These are phyloP conservation scores for Hemisphaericaspora nanyangensis DNA, from an alignment of 805 yeast species.

Conservation along the genomic window DNA sequence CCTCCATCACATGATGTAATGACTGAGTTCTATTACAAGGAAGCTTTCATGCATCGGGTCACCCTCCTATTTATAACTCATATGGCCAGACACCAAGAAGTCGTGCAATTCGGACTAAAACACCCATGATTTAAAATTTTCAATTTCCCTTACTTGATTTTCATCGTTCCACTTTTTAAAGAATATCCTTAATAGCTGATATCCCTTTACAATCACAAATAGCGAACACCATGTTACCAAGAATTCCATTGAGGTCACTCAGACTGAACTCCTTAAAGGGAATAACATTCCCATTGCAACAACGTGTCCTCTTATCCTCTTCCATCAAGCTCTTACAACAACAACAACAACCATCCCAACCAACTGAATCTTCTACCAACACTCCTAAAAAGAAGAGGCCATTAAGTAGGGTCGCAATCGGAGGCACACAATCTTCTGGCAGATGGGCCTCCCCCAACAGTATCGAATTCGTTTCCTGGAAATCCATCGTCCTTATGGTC, in stretches of 20 bases:
- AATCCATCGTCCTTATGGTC: conserved; percentile 65
- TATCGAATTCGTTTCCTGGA: conserved; percentile 81
- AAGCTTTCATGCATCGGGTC: too few species aligned
- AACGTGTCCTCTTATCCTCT: conserved; percentile 1
- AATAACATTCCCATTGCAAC: background rate
- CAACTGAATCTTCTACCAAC: background rate
- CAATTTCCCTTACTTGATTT: too few species aligned
- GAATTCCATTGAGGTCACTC: background rate
- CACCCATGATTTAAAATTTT: background rate
- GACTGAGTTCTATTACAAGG: too few species aligned
- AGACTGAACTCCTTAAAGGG: background rate
- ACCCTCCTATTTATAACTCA: too few species aligned
- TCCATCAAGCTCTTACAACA: background rate
- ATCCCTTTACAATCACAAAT: background rate
- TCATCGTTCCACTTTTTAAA: conserved; percentile 1
- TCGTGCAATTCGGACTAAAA: too few species aligned
- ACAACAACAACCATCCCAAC: background rate
- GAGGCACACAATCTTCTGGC: conserved; percentile 42
- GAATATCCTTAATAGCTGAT: background rate
- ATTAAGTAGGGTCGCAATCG: conserved; percentile 75
- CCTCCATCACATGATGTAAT: too few species aligned
- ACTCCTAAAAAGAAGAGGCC: conserved; percentile 46
- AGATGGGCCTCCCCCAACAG: conserved; percentile 37
- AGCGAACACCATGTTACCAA: conserved; percentile 1
- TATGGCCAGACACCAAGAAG: too few species aligned